Percentiles rank a stretch among this genome's conserved stretches.
phyloP scores from a whole-genome alignment of 805 yeast genomes.

The Metschnikowia vanudenii region DNA sequence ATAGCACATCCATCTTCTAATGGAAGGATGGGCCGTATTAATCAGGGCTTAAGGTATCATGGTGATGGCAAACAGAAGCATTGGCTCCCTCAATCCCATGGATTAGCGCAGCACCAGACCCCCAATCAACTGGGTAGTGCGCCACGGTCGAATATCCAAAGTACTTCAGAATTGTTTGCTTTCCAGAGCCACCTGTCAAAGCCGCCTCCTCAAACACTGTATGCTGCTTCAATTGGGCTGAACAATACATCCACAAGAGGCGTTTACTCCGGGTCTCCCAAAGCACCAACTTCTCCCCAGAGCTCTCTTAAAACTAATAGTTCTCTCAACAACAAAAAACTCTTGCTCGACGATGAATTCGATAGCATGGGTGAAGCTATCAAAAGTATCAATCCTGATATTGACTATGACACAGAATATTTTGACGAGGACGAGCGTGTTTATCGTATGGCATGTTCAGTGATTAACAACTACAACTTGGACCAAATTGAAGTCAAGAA shows the following conservation, averaged over 20 bases:
- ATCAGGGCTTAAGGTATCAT: slow-evolving; percentile 79
- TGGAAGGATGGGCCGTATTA: slow-evolving; percentile 65
- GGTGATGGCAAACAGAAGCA: slow-evolving; percentile 77
- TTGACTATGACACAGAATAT: slow-evolving; percentile 32
- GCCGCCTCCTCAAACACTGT: slow-evolving; percentile 11
- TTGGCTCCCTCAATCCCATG: slow-evolving; percentile 54
- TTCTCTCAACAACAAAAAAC: slow-evolving; percentile 6
- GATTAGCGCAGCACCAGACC: slow-evolving; percentile 11
- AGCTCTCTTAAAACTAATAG: slow-evolving; percentile 9
- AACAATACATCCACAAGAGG: slow-evolving; percentile 35
- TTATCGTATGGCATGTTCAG: slow-evolving; percentile 31
- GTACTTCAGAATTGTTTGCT: slow-evolving; percentile 31
- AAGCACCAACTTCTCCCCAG: slow-evolving; percentile 24
- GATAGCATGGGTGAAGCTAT: slow-evolving; percentile 25
- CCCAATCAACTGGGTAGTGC: slow-evolving; percentile 1
- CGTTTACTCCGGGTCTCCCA: slow-evolving; percentile 30
- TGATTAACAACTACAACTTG: slow-evolving; percentile 22
- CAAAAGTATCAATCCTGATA: slow-evolving; percentile 19
- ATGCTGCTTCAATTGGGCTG: slow-evolving; percentile 30
- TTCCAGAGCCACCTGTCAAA: slow-evolving; percentile 11
- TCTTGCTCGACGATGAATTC: slow-evolving; percentile 6
- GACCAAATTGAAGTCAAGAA: slow-evolving; percentile 35
- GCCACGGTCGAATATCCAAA: slow-evolving; percentile 17
- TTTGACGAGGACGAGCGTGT: slow-evolving; percentile 39
- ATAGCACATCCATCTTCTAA: slow-evolving; percentile 67